Percentiles rank a stretch among this genome's conserved stretches.
Conservation (phyloP, 306 rosid genomes). For the Prunus dulcis region DNA sequence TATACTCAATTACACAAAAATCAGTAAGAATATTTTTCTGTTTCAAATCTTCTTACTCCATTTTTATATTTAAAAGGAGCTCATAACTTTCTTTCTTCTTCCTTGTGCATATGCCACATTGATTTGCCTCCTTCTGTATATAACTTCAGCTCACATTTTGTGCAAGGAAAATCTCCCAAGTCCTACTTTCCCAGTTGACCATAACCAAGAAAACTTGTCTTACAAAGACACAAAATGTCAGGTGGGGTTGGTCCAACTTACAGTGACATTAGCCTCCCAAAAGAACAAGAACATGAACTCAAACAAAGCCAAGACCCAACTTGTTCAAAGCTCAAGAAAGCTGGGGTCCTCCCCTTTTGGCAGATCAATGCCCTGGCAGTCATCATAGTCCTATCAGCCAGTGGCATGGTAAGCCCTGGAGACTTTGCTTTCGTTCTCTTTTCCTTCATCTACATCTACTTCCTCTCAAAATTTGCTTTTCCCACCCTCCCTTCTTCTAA, state of each 20-base stretch:
- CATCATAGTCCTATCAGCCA: slow-evolving; percentile 50
- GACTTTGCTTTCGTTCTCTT: slow-evolving; percentile 59
- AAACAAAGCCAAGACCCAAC: slow-evolving; percentile 31
- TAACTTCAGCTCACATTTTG: too few species aligned
- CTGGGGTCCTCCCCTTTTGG: slow-evolving; percentile 36
- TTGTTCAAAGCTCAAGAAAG: slow-evolving; percentile 13
- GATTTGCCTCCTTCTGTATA: too few species aligned
- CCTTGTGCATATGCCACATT: too few species aligned
- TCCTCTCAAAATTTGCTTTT: slow-evolving; percentile 59
- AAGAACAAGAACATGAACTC: slow-evolving; percentile 38
- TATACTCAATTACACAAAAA: too few species aligned
- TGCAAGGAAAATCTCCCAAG: not conserved
- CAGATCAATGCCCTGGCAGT: slow-evolving; percentile 62
- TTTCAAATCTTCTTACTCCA: not conserved
- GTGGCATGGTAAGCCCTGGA: slow-evolving; percentile 59
- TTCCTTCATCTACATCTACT: slow-evolving; percentile 48
- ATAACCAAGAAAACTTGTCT: not conserved
- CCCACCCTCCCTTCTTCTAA: slow-evolving; percentile 36
- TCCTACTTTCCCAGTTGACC: not conserved
- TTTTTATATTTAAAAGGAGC: not conserved
- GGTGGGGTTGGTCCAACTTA: slow-evolving; percentile 72
- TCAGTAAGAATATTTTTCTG: too few species aligned
- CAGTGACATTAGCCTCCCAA: slow-evolving; percentile 46
- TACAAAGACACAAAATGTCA: slow-evolving; percentile 41
- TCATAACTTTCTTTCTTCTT: not conserved